A percentile compares a stretch with the other conserved stretches of the same genome.
Conservation (phyloP, 2,329 filamentous ascomycete genomes). For the Fonsecaea monophora region DNA sequence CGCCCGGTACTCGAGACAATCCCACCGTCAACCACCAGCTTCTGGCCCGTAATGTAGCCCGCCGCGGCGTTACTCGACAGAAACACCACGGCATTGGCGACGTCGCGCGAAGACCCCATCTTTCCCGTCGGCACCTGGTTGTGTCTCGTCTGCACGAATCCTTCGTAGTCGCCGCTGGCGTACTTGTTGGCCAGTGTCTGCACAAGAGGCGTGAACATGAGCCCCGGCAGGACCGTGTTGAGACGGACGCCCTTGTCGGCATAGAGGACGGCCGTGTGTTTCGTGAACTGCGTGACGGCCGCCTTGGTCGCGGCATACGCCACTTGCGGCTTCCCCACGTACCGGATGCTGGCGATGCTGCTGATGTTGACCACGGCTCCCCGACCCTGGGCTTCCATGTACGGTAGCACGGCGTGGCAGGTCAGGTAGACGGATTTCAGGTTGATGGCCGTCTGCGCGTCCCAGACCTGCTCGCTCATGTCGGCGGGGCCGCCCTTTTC, state of each 20-base stretch:
- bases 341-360: constrained; percentile 61
- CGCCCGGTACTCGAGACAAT: constrained; percentile 41
- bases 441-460: constrained; percentile 62
- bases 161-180: constrained; percentile 55
- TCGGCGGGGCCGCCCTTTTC: constrained; percentile 60
- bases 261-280: constrained; percentile 58
- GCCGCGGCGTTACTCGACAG: constrained; percentile 64
- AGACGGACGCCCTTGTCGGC: constrained; percentile 56
- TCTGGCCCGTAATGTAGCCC: constrained; percentile 65
- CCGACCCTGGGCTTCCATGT: constrained; percentile 59
- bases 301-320: constrained; percentile 59
- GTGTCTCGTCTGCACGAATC: constrained; percentile 60
- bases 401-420: constrained; percentile 60
- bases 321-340: constrained; percentile 59
- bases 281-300: constrained; percentile 56
- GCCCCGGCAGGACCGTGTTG: constrained; percentile 63
- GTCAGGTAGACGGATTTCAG: constrained; percentile 63
- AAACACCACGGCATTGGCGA: constrained; percentile 64
- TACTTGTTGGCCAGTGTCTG: constrained; percentile 55
- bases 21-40: constrained; percentile 59
- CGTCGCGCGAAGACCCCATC: constrained; percentile 67
- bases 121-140: constrained; percentile 64
- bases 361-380: constrained; percentile 58
- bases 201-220: constrained; percentile 64
- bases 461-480: constrained; percentile 60